These are phyloP conservation scores for Claviceps humidiphila DNA, from an alignment of 2,329 filamentous ascomycete genomes.

Conservation along the genomic window DNA sequence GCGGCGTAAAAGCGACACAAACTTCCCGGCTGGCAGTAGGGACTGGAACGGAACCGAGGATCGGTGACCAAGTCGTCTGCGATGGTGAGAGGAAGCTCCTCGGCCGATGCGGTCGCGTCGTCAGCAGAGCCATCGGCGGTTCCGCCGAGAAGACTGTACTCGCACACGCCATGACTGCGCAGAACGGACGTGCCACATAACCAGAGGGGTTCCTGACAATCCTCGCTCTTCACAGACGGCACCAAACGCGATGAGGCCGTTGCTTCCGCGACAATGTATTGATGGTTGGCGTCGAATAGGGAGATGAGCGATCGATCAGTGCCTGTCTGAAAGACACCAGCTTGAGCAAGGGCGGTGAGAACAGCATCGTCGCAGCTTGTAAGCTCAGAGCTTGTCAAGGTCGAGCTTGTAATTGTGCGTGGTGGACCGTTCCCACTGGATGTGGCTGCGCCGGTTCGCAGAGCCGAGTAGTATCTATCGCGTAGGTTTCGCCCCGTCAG, in stretches of 20 bases:
- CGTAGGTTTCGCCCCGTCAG: not conserved
- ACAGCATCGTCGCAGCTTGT: constrained; percentile 20
- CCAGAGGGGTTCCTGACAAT: constrained; percentile 10
- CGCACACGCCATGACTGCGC: constrained; percentile 16
- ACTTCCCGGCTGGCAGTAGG: constrained; percentile 13
- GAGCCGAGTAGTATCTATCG: not conserved
- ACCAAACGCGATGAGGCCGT: constrained; percentile 26
- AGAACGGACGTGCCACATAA: constrained; percentile 20
- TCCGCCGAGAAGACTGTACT: constrained; percentile 9
- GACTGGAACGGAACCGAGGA: constrained; percentile 16
- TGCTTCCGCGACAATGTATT: constrained; percentile 39
- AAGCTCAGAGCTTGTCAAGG: constrained; percentile 10
- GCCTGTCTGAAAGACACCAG: constrained; percentile 30
- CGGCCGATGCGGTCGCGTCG: not conserved
- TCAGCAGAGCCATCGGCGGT: not conserved
- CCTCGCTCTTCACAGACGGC: constrained; percentile 9
- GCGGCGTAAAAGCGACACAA: constrained; percentile 25
- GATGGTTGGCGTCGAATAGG: constrained; percentile 33
- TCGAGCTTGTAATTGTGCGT: not conserved
- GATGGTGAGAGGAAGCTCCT: constrained; percentile 18
- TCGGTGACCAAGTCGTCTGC: constrained; percentile 21
- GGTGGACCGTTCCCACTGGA: not conserved
- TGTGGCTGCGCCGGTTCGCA: not conserved
- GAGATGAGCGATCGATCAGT: constrained; percentile 33
- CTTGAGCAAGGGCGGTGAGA: constrained; percentile 36